phyloP scores from a whole-genome alignment of 1,284 basidiomycete genomes.

The Apiotrichum montevideense region DNA sequence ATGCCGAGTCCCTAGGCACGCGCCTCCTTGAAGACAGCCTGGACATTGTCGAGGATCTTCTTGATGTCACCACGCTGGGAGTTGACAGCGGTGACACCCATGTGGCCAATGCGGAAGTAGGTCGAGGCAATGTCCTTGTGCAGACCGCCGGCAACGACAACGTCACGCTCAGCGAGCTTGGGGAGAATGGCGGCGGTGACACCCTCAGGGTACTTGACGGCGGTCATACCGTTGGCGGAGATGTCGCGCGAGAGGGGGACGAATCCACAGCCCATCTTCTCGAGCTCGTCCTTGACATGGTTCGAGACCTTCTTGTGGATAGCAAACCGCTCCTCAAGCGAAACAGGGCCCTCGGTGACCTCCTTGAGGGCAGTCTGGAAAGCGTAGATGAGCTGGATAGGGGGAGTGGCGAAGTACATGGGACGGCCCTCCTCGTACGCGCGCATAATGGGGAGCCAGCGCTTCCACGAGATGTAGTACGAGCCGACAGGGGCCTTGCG shows the following conservation, averaged over 20 bases:
- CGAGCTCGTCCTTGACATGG: conserved; percentile 66
- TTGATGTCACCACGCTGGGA: conserved; percentile 66
- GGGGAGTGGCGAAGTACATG: conserved; percentile 88
- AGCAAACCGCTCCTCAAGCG: conserved; percentile 73
- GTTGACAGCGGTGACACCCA: conserved; percentile 79
- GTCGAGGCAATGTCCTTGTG: conserved; percentile 79
- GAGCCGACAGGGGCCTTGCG: conserved; percentile 65
- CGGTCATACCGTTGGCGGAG: conserved; percentile 91
- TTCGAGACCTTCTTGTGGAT: conserved; percentile 68
- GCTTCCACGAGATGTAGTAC: conserved; percentile 89
- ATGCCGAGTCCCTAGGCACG: conserved; percentile 6
- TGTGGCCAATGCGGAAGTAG: conserved; percentile 59
- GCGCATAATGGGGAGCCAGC: conserved; percentile 92
- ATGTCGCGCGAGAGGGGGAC: conserved; percentile 59
- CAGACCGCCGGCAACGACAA: conserved; percentile 84
- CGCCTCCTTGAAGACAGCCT: conserved; percentile 52
- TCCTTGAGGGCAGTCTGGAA: conserved; percentile 71
- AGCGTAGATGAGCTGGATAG: conserved; percentile 90
- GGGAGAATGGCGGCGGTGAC: conserved; percentile 64
- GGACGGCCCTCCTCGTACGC: conserved; percentile 57
- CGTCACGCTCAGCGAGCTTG: conserved; percentile 53
- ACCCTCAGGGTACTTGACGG: conserved; percentile 71
- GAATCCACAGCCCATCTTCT: conserved; percentile 63
- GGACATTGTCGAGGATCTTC: conserved; percentile 62
- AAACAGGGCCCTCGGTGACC: conserved; percentile 58